Percentiles rank a stretch among this genome's conserved stretches.
Conservation (phyloP, 2,329 filamentous ascomycete species). For the Stromatinia cepivora region DNA sequence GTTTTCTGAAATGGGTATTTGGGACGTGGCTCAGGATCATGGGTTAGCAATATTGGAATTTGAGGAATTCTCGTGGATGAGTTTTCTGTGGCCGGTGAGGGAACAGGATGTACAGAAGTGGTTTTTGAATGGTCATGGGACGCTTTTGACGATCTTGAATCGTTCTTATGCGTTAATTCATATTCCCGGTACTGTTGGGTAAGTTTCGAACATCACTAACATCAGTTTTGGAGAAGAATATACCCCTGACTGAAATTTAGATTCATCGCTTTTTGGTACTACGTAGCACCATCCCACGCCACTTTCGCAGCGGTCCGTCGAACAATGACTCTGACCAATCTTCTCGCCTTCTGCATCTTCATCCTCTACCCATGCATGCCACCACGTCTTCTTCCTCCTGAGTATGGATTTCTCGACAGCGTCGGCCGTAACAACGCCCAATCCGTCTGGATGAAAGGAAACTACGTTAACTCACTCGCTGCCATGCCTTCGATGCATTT, state of each 20-base stretch:
- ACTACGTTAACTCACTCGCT: constrained; percentile 52
- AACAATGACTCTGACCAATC: constrained; percentile 55
- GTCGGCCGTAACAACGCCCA: constrained; percentile 51
- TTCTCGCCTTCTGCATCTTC: constrained; percentile 53
- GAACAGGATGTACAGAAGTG: constrained; percentile 56
- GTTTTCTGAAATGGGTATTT: constrained; percentile 48
- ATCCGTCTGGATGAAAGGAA: constrained; percentile 52
- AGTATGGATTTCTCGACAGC: constrained; percentile 52
- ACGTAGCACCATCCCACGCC: constrained; percentile 52
- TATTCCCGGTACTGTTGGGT: constrained; percentile 61
- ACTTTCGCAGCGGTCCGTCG: constrained; percentile 49
- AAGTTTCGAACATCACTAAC: constrained; percentile 28
- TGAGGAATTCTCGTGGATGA: constrained; percentile 53
- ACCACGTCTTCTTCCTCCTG: constrained; percentile 50
- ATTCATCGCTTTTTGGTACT: constrained; percentile 65
- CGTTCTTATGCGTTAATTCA: constrained; percentile 60
- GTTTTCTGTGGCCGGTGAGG: constrained; percentile 53
- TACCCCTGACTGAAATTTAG: constrained; percentile 40
- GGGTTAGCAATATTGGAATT: constrained; percentile 55
- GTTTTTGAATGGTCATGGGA: constrained; percentile 56
- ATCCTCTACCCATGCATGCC: constrained; percentile 56
- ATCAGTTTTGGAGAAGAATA: not conserved
- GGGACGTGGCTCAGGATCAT: constrained; percentile 56
- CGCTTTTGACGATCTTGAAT: constrained; percentile 56
- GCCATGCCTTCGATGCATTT: constrained; percentile 57